Percentiles rank a stretch among this genome's conserved stretches.
These are phyloP conservation scores for Penicillium sp. DNA, from an alignment of 2,329 filamentous ascomycete genomes.

Conservation along the genomic window DNA sequence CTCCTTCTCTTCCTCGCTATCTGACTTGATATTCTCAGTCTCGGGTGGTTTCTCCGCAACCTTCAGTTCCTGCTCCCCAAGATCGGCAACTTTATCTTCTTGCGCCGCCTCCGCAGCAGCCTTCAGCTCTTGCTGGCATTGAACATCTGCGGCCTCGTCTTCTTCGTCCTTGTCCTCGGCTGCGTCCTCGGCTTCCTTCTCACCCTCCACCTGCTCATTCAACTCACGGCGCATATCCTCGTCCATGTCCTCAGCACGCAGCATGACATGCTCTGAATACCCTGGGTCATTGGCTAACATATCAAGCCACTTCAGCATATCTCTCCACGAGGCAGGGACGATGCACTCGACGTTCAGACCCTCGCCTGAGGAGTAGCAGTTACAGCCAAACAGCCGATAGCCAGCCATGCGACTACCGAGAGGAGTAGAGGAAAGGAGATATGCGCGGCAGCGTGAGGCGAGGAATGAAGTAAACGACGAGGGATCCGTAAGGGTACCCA, in stretches of 20 bases:
- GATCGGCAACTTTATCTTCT: neutral
- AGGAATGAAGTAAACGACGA: constrained; percentile 34
- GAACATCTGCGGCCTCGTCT: neutral
- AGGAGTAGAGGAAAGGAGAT: constrained; percentile 55
- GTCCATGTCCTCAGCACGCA: constrained; percentile 23
- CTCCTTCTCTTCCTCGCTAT: no score
- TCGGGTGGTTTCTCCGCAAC: neutral
- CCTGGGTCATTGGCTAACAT: constrained; percentile 52
- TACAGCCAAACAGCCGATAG: constrained; percentile 60
- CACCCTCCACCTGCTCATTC: constrained; percentile 2
- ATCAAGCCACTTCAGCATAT: constrained; percentile 63
- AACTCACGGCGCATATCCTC: constrained; percentile 1
- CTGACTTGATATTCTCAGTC: neutral
- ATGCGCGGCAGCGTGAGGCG: constrained; percentile 61
- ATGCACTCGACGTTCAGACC: constrained; percentile 60
- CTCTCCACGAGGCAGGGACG: constrained; percentile 55
- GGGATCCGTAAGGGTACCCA: constrained; percentile 2
- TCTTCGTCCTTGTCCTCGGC: neutral
- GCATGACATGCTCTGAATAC: constrained; percentile 40
- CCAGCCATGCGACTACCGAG: constrained; percentile 57
- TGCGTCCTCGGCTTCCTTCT: neutral
- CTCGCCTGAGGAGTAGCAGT: constrained; percentile 69
- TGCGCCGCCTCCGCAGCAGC: neutral
- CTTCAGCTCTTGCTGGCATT: neutral
- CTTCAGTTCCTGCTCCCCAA: neutral